Evolutionary conservation across 208 protist species (phyloP), one percentile per base, ranked within the genome.

Genomic region (Leishmania turanica): DNA sequence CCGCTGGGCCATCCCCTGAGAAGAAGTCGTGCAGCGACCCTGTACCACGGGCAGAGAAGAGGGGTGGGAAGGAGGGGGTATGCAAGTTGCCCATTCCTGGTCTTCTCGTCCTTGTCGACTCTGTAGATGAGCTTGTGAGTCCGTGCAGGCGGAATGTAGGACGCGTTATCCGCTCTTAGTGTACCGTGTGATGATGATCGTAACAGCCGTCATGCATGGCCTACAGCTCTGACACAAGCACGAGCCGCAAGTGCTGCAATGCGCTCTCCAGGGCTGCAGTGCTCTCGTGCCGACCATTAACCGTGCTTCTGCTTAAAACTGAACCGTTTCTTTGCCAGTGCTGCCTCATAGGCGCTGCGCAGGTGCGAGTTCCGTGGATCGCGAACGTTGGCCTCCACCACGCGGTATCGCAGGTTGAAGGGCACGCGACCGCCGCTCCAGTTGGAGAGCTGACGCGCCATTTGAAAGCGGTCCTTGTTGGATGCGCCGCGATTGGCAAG

Each of bases 361-460:
- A 94, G 85, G 11, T 84, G 72, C 40, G 87, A 84, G 80, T 95
- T 94, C 13, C 87, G 78, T 7, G 88, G 91, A 73, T 98, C 88
- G 40, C 76, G 88, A 31, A 96, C 78, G 84, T 98, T 89, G n/a
- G 93, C 95, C 80, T 96, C 87, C 27, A 96, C 88, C 15, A 98
- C 87, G 51, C 89, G 86, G 83, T 98, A 98, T 24, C 95, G 90
- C 45, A 97, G 81, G 75, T 96, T 95, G 78, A 97, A 97, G 5
- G 95, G 95, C 49, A 97, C 93, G 31, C 93, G 95, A 5, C 89
- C 91, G 19, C 95, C 95, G 37, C 87, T 80, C 27, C 81, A 68
- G 77, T 96, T 96, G 42, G 93, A 95, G 53, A 97, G 77, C 51
- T 74, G 78, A 3, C 88, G 89, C 15, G 92, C 95, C 65, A 96